Percentiles rank a stretch among this genome's conserved stretches.
phyloP scores from a whole-genome alignment of 2,329 filamentous ascomycete species.

The Geoglossum cookeanum region DNA sequence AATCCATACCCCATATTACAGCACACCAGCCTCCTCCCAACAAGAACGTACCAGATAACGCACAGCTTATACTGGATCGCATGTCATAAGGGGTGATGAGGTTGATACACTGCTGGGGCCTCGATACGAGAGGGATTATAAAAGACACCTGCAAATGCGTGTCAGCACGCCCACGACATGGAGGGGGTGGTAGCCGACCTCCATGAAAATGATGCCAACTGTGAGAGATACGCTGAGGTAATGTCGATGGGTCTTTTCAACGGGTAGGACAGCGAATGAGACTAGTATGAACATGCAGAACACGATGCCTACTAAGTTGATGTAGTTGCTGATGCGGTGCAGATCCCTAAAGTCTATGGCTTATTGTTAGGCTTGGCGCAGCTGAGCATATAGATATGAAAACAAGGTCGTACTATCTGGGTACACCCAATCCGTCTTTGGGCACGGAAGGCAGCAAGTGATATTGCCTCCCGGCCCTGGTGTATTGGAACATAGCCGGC shows the following conservation, averaged over 20 bases:
- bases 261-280: slow-evolving; percentile 63
- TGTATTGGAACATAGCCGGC: slow-evolving; percentile 37
- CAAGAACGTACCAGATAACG: slow-evolving; percentile 70
- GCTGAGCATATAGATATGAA: background rate
- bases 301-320: slow-evolving; percentile 55
- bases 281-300: slow-evolving; percentile 58
- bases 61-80: slow-evolving; percentile 63
- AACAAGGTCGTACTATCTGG: slow-evolving; percentile 28
- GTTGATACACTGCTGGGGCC: slow-evolving; percentile 70
- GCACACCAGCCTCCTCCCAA: slow-evolving; percentile 71
- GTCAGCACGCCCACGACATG: slow-evolving; percentile 10
- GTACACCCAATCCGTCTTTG: slow-evolving; percentile 60
- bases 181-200: slow-evolving; percentile 34
- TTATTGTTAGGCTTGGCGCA: slow-evolving; percentile 5
- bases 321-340: slow-evolving; percentile 51
- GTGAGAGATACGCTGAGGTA: slow-evolving; percentile 83
- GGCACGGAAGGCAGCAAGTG: slow-evolving; percentile 78
- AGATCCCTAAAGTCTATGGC: slow-evolving; percentile 23
- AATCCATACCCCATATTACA: slow-evolving; percentile 52
- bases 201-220: slow-evolving; percentile 56
- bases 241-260: slow-evolving; percentile 79
- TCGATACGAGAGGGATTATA: slow-evolving; percentile 63
- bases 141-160: slow-evolving; percentile 50
- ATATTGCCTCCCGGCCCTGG: slow-evolving; percentile 25
- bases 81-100: slow-evolving; percentile 87